phyloP scores from a whole-genome alignment of 176 grass and related monocot genomes.

The Rhipidocladum racemiflorum region DNA sequence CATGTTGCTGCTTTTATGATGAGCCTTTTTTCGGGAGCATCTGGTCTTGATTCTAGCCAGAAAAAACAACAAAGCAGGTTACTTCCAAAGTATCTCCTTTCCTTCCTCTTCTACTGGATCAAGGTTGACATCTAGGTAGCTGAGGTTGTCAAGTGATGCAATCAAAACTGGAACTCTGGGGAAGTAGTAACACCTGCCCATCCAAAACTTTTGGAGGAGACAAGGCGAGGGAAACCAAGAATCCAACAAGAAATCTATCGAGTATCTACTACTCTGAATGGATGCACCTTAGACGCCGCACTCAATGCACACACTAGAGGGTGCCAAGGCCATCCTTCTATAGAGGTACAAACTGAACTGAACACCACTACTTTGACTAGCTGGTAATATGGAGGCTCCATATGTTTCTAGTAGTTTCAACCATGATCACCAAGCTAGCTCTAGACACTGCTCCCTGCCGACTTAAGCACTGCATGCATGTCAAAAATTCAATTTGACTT shows the following conservation, averaged over 20 bases:
- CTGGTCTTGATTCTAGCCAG: neutral
- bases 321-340: too few relatives aligned
- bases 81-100: slow-evolving; percentile 1
- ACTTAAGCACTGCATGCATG: too few relatives aligned
- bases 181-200: slow-evolving; percentile 3
- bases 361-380: too few relatives aligned
- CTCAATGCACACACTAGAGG: too few relatives aligned
- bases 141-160: slow-evolving; percentile 17
- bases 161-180: slow-evolving; percentile 32
- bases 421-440: too few relatives aligned
- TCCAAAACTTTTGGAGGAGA: slow-evolving; percentile 13
- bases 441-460: too few relatives aligned
- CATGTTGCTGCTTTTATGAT: neutral
- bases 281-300: too few relatives aligned
- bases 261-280: too few relatives aligned
- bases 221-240: slow-evolving; percentile 27
- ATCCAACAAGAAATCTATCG: slow-evolving; percentile 32
- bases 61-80: slow-evolving; percentile 22
- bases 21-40: neutral
- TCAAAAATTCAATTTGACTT: too few relatives aligned
- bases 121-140: slow-evolving; percentile 19
- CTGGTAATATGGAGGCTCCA: too few relatives aligned
- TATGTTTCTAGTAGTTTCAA: too few relatives aligned
- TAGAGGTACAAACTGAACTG: too few relatives aligned
- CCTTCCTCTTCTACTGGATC: slow-evolving; percentile 3